Conservation (phyloP, 2,329 filamentous ascomycete species). For the Chaetomium globosum region DNA sequence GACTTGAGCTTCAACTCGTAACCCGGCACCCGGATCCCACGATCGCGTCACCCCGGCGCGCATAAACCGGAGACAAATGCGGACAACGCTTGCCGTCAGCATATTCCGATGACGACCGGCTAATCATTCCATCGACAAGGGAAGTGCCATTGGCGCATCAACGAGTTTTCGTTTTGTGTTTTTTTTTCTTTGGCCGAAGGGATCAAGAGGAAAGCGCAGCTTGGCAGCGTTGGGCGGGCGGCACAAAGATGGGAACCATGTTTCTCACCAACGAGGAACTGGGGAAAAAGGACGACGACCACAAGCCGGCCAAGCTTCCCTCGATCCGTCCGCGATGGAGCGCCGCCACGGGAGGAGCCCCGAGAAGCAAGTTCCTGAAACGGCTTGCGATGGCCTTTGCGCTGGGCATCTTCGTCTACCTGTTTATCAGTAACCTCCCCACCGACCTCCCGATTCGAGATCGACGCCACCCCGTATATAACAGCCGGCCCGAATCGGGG, state of each 20-base stretch:
- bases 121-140: slow-evolving; percentile 1
- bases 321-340: slow-evolving; percentile 46
- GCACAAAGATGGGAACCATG: slow-evolving; percentile 49
- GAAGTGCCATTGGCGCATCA: slow-evolving; percentile 21
- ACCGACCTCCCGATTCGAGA: slow-evolving; percentile 46
- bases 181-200: background rate
- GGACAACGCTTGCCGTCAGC: too few species aligned
- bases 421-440: slow-evolving; percentile 68
- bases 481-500: slow-evolving; percentile 28
- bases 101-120: slow-evolving; percentile 16
- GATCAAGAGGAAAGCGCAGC: background rate
- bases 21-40: background rate
- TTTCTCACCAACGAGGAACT: slow-evolving; percentile 59
- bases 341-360: slow-evolving; percentile 45
- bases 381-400: slow-evolving; percentile 54
- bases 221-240: background rate
- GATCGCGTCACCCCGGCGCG: slow-evolving; percentile 9
- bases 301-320: slow-evolving; percentile 42
- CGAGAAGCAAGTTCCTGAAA: slow-evolving; percentile 57
- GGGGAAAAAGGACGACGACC: slow-evolving; percentile 64
- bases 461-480: slow-evolving; percentile 46
- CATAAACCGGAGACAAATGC: slow-evolving; percentile 7
- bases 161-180: background rate
- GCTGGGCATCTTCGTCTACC: slow-evolving; percentile 57
- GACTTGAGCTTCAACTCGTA: background rate